phyloP scores from a whole-genome alignment of 345 rosid species.

The Pugionium cornutum region DNA sequence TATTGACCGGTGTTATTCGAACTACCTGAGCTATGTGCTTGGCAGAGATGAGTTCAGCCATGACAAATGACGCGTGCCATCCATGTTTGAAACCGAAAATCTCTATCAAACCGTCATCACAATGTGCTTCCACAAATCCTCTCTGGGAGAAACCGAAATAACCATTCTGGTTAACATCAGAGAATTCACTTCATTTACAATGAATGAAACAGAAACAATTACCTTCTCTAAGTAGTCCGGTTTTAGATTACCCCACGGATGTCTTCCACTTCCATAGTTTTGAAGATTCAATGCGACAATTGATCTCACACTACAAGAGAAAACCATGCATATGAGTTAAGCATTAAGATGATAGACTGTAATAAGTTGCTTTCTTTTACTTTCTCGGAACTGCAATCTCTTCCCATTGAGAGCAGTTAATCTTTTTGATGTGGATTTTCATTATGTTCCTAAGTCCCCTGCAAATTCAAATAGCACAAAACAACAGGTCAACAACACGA shows the following conservation, averaged over 20 bases:
- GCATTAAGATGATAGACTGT: slow-evolving; percentile 9
- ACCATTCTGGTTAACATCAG: neutral
- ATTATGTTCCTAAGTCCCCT: slow-evolving; percentile 91
- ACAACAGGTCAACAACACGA: neutral
- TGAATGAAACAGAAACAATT: slow-evolving; percentile 18
- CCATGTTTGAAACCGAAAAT: slow-evolving; percentile 94
- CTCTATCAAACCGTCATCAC: slow-evolving; percentile 91
- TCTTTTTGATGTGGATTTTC: slow-evolving; percentile 73
- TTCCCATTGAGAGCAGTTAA: slow-evolving; percentile 88
- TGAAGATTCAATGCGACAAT: slow-evolving; percentile 41
- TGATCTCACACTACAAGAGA: slow-evolving; percentile 38
- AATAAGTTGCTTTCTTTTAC: slow-evolving; percentile 38
- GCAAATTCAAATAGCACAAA: slow-evolving; percentile 17
- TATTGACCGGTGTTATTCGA: neutral
- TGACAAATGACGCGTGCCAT: slow-evolving; percentile 98
- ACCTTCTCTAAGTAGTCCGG: slow-evolving; percentile 44
- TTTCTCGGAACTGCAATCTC: slow-evolving; percentile 75
- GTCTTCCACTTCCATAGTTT: slow-evolving; percentile 43
- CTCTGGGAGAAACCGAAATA: slow-evolving; percentile 42
- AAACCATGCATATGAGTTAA: neutral
- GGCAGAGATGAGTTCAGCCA: slow-evolving; percentile 97
- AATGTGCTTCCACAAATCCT: slow-evolving; percentile 94
- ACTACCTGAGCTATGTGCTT: slow-evolving; percentile 96
- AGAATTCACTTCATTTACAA: neutral
- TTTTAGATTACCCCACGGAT: slow-evolving; percentile 40